phyloP scores from a whole-genome alignment of 108 stramenopile genomes.

The Stephanodiscus minutulus region DNA sequence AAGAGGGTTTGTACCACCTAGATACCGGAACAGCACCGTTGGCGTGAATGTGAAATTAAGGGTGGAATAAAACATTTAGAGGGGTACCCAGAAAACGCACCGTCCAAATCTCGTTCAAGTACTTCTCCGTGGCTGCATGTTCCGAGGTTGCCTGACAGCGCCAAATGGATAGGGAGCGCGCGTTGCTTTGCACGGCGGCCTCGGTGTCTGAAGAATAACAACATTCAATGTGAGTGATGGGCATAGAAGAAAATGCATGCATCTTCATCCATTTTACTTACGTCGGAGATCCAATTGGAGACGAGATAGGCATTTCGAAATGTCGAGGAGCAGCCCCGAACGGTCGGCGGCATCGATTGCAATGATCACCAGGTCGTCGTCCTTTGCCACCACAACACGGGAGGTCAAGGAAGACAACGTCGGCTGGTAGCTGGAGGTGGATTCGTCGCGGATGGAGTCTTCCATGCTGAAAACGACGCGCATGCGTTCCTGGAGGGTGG shows the following conservation, averaged over 20 bases:
- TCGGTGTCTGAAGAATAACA: too few species aligned
- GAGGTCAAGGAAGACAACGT: neutral
- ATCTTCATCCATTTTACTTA: too few species aligned
- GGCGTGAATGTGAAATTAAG: too few species aligned
- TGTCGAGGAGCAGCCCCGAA: conserved; percentile 63
- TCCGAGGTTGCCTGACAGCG: conserved; percentile 69
- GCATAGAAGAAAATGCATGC: too few species aligned
- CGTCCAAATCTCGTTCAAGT: conserved; percentile 66
- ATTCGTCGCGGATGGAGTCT: conserved; percentile 21
- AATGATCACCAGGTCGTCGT: conserved; percentile 40
- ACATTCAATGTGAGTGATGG: too few species aligned
- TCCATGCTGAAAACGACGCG: conserved; percentile 20
- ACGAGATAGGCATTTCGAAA: neutral
- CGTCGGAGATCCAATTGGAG: conserved; percentile 58
- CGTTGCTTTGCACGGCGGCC: conserved; percentile 59
- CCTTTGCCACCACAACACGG: conserved; percentile 2
- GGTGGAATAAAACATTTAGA: too few species aligned
- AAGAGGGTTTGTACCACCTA: conserved; percentile 42
- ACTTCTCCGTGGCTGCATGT: conserved; percentile 36
- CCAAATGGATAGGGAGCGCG: conserved; percentile 80
- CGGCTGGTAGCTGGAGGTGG: neutral
- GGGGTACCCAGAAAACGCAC: too few species aligned
- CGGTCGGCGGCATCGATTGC: conserved; percentile 53
- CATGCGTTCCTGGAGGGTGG: conserved; percentile 23
- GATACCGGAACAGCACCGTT: too few species aligned